A percentile compares a stretch with the other conserved stretches of the same genome.
These are phyloP conservation scores for Cyberlindnera xishuangbannaensis DNA, from an alignment of 805 yeast genomes.

Conservation along the genomic window DNA sequence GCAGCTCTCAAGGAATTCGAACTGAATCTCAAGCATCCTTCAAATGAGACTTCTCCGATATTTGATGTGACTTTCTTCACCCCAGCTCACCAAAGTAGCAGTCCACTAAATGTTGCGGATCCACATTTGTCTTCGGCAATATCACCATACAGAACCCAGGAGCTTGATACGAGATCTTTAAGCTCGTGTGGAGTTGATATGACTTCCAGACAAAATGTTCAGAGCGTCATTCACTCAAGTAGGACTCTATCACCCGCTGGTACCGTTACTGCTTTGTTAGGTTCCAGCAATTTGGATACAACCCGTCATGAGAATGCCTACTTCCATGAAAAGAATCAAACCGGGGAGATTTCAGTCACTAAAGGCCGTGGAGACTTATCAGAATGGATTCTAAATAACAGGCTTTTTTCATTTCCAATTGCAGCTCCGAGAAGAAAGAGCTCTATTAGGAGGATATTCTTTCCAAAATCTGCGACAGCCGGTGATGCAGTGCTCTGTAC, in stretches of 20 bases:
- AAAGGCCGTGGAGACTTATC: too few relatives aligned
- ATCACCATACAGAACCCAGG: too few relatives aligned
- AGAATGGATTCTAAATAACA: conserved; percentile 13
- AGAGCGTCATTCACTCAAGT: too few relatives aligned
- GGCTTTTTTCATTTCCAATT: conserved; percentile 8
- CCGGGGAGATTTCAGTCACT: neutral
- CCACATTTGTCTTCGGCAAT: too few relatives aligned
- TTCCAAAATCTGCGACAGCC: conserved; percentile 11
- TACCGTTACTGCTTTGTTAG: too few relatives aligned
- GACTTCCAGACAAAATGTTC: too few relatives aligned
- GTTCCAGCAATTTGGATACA: too few relatives aligned
- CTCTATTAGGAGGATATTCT: conserved; percentile 17
- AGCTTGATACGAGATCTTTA: too few relatives aligned
- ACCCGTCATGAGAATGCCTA: conserved; percentile 3
- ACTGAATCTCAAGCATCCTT: conserved; percentile 2
- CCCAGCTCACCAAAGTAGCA: neutral
- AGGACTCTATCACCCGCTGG: too few relatives aligned
- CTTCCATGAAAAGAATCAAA: neutral
- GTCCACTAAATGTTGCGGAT: too few relatives aligned
- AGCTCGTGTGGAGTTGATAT: too few relatives aligned
- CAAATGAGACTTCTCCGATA: neutral
- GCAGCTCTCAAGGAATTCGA: conserved; percentile 9
- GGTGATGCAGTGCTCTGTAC: neutral
- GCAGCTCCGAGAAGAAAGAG: conserved; percentile 5
- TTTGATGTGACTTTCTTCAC: neutral